These are phyloP conservation scores for Chamaenerion angustifolium DNA, from an alignment of 345 rosid species.

Conservation along the genomic window DNA sequence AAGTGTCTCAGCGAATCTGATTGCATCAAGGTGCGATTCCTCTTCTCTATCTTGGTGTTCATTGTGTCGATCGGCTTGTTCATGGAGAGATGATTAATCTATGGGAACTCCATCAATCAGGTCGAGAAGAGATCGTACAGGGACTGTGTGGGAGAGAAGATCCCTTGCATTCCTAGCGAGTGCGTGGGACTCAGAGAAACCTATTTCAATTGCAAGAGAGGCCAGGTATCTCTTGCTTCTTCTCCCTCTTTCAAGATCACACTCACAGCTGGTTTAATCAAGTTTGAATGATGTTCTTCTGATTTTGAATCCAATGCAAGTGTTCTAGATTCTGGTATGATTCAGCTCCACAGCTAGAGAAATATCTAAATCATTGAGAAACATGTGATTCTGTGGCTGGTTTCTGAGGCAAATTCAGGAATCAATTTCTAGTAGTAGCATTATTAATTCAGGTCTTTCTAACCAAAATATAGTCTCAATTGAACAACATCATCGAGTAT, in stretches of 20 bases:
- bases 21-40: slow-evolving; percentile 55
- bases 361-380: too few relatives aligned
- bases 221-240: slow-evolving; percentile 44
- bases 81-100: too few relatives aligned
- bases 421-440: too few relatives aligned
- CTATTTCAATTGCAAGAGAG: slow-evolving; percentile 96
- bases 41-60: too few relatives aligned
- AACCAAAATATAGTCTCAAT: too few relatives aligned
- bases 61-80: neutral
- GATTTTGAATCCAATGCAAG: neutral
- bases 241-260: too few relatives aligned
- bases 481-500: too few relatives aligned
- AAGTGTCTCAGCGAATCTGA: slow-evolving; percentile 86
- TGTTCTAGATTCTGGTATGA: too few relatives aligned
- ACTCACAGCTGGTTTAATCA: neutral
- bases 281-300: neutral
- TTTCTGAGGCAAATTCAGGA: too few relatives aligned
- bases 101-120: slow-evolving; percentile 12
- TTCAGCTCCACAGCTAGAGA: too few relatives aligned
- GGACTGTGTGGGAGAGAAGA: slow-evolving; percentile 83
- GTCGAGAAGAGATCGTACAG: slow-evolving; percentile 60
- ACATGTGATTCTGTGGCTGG: too few relatives aligned
- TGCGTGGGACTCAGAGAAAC: slow-evolving; percentile 94
- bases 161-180: slow-evolving; percentile 67
- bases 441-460: too few relatives aligned